Conservation (phyloP, 164 flowering plant species). For the Magnolia officinalis region DNA sequence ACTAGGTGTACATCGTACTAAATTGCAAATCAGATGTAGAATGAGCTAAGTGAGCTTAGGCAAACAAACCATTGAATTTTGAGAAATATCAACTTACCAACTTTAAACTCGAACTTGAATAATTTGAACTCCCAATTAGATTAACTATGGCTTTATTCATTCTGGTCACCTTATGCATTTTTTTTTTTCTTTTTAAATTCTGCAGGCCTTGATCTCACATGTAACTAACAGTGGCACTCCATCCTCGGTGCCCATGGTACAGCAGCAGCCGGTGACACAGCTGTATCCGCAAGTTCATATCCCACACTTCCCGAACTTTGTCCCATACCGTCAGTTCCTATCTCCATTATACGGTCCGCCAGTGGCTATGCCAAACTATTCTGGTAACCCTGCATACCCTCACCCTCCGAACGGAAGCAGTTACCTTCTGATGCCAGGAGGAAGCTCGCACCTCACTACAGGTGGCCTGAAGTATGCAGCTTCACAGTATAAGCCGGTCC, state of each 20-base stretch:
- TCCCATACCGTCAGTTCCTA: conserved; percentile 81
- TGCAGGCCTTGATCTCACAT: conserved; percentile 60
- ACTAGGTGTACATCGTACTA: no score
- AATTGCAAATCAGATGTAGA: no score
- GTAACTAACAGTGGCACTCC: conserved; percentile 49
- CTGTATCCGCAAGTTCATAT: conserved; percentile 90
- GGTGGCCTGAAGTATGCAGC: conserved; percentile 74
- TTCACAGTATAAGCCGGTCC: conserved; percentile 79
- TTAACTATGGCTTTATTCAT: not conserved
- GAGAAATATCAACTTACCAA: no score
- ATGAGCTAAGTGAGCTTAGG: no score
- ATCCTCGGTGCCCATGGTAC: conserved; percentile 57
- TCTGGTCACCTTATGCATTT: not conserved
- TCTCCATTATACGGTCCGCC: conserved; percentile 92
- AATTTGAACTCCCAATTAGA: no score
- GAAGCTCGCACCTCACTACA: conserved; percentile 61
- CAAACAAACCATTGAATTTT: no score
- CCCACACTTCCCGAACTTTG: conserved; percentile 68
- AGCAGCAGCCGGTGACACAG: conserved; percentile 64
- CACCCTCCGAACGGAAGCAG: conserved; percentile 79
- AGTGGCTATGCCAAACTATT: conserved; percentile 86
- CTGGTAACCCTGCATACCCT: conserved; percentile 66
- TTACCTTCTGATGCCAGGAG: conserved; percentile 86
- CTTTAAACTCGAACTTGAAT: not conserved
- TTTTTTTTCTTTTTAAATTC: not conserved